Evolutionary conservation across 371 early-diverging fungal species (phyloP).

Genomic region (Mortierella sp.): DNA sequence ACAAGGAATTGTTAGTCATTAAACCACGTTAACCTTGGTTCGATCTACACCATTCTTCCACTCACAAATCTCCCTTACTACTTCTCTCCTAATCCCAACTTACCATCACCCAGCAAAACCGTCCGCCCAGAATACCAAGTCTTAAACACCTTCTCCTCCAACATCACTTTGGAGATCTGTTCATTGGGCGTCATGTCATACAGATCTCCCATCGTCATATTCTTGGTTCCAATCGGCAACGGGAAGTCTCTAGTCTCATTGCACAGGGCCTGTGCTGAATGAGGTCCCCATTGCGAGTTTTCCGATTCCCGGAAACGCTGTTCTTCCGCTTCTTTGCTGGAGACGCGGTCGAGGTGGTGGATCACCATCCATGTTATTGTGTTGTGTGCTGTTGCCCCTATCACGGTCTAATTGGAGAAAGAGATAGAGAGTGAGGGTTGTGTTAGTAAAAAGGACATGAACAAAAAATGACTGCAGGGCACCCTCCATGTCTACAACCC

Average conservation of each 20-base stretch:
- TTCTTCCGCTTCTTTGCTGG: background rate
- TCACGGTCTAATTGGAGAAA: background rate
- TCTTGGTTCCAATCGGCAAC: background rate
- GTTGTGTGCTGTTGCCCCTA: background rate
- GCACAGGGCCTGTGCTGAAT: background rate
- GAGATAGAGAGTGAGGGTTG: background rate
- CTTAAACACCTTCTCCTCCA: conserved; percentile 16
- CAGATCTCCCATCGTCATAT: background rate
- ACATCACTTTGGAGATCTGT: background rate
- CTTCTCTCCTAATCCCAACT: background rate
- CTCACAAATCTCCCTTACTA: background rate
- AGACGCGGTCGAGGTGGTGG: background rate
- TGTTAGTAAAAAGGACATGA: background rate
- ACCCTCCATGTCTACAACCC: background rate
- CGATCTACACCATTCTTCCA: background rate
- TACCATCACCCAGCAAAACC: conserved; percentile 14
- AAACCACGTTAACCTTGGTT: background rate
- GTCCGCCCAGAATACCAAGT: background rate
- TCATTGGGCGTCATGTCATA: background rate
- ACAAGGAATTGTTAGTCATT: too few species aligned
- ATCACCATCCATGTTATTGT: conserved; percentile 6
- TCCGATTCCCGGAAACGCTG: background rate
- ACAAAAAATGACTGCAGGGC: background rate
- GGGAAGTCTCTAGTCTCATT: background rate
- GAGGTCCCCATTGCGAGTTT: background rate